These are phyloP conservation scores for Fomitopsis betulina DNA, from an alignment of 1,284 basidiomycete genomes.

Conservation along the genomic window DNA sequence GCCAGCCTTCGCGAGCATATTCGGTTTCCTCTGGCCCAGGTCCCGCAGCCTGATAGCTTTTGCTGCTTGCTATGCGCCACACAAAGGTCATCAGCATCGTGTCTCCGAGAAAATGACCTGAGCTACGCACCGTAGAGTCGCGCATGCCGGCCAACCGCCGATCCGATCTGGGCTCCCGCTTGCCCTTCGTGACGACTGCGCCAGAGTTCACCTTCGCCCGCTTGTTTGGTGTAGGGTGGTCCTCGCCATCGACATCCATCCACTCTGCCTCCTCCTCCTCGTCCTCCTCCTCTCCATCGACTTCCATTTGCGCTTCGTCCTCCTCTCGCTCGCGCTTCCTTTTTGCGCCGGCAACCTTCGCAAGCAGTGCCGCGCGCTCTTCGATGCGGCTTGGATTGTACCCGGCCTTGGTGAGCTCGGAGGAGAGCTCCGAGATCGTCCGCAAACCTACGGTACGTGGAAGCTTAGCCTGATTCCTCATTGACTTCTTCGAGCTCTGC, in stretches of 20 bases:
- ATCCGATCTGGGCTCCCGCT: conserved; percentile 64
- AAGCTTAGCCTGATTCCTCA: conserved; percentile 82
- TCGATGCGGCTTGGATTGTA: conserved; percentile 87
- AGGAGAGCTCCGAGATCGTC: conserved; percentile 83
- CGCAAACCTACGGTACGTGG: conserved; percentile 86
- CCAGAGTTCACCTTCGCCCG: conserved; percentile 61
- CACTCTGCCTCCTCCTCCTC: conserved; percentile 40
- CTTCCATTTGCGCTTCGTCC: conserved; percentile 45
- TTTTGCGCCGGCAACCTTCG: conserved; percentile 71
- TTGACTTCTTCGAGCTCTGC: conserved; percentile 80
- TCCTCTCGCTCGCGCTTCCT: conserved; percentile 63
- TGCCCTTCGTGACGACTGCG: conserved; percentile 41
- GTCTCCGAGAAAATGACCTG: background rate
- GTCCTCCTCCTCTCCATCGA: conserved; percentile 40
- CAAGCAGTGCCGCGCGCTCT: conserved; percentile 81
- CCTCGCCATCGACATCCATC: conserved; percentile 54
- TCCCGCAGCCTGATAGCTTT: conserved; percentile 80
- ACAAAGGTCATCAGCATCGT: conserved; percentile 5
- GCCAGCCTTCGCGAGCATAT: conserved; percentile 84
- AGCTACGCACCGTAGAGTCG: conserved; percentile 53
- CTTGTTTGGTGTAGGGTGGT: conserved; percentile 52
- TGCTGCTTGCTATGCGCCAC: conserved; percentile 59
- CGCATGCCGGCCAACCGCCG: conserved; percentile 78
- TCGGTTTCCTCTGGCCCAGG: conserved; percentile 80
- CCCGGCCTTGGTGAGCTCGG: conserved; percentile 81